phyloP scores from a whole-genome alignment of 176 grass and related monocot genomes.

The Melocanna baccifera region DNA sequence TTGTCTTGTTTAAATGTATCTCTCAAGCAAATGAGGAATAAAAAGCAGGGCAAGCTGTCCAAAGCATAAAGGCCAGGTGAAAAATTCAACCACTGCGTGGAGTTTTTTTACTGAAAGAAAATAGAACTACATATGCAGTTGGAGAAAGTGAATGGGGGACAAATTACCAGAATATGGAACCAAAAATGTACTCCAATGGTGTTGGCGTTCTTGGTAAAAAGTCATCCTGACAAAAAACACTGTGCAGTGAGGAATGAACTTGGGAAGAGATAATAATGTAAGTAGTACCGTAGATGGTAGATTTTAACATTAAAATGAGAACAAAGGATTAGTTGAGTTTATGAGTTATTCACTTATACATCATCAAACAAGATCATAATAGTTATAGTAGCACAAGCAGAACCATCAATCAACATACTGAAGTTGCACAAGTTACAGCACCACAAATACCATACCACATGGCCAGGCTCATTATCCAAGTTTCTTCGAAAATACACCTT shows the following conservation, averaged over 20 bases:
- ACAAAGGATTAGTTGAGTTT: neutral
- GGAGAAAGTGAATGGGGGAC: conserved; percentile 11
- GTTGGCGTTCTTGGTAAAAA: conserved; percentile 98
- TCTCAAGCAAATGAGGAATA: conserved; percentile 92
- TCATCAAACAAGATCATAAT: conserved; percentile 1
- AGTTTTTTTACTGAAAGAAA: neutral
- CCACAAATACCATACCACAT: neutral
- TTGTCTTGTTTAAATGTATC: conserved; percentile 98
- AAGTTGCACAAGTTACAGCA: conserved; percentile 6
- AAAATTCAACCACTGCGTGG: conserved; percentile 24
- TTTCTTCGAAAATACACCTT: neutral
- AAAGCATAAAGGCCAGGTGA: conserved; percentile 66
- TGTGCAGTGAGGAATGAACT: neutral
- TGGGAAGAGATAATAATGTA: neutral
- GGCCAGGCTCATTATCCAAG: neutral
- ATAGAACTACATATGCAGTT: neutral
- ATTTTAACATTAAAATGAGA: neutral
- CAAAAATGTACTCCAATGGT: conserved; percentile 88
- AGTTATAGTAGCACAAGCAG: neutral
- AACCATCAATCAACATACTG: conserved; percentile 24
- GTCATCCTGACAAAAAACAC: conserved; percentile 65
- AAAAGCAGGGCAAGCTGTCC: conserved; percentile 91
- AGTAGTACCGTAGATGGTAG: neutral
- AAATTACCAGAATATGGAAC: conserved; percentile 86
- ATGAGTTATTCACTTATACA: neutral